Evolutionary conservation across 169 alveolate genomes (phyloP), one percentile per base, ranked within the genome.

Genomic region (Theileria luwenshuni): DNA sequence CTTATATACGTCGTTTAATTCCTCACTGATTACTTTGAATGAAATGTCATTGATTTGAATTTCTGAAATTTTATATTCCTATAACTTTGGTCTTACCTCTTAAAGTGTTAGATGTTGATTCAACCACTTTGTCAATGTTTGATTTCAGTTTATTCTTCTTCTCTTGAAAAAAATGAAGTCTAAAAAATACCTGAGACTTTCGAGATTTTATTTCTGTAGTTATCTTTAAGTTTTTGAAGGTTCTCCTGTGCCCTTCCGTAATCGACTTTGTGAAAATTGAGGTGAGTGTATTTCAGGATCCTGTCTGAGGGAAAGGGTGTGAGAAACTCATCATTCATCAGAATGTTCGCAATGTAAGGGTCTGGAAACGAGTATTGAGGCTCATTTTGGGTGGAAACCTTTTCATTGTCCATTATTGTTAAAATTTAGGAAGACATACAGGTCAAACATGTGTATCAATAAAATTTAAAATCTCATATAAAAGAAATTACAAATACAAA

Each of bases 21-120:
- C 65, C 12, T 68, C 71, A 49, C 30, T 51, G 30, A 68, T 51
- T 28, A 32, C n/a, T 6, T 47, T 38, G 25, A 41, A 41, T 25
- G 76, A 35, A 41, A 68, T 68, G 21, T 68, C 67, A 25, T 68
- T 68, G 25, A 45, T 51, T 68, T 68, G 68, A n/a, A 68, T 51
- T 68, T 68, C 76, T 68, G 30, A 13, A 51, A 49, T n/a, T 51
- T 23, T 19, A 8, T 21, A 33, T 56, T 28, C 5, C 7, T 6
- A 19, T 1, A 48, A 48, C 17, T n/a, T 17, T 51, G 25, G 3
- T 13, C n/a, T 28, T 51, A 68, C 76, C 69, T 2, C 35, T 5
- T 52, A 35, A 19, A 45, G 47, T 25, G 19, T 33, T 21, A 5
- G 49, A 41, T 17, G 64, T 47, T 15, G 65, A 68, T 10, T 68